Evolutionary conservation across 768 basidiomycete genomes (phyloP), one percentile per base, ranked within the genome.

Genomic region (Lactarius vividus): DNA sequence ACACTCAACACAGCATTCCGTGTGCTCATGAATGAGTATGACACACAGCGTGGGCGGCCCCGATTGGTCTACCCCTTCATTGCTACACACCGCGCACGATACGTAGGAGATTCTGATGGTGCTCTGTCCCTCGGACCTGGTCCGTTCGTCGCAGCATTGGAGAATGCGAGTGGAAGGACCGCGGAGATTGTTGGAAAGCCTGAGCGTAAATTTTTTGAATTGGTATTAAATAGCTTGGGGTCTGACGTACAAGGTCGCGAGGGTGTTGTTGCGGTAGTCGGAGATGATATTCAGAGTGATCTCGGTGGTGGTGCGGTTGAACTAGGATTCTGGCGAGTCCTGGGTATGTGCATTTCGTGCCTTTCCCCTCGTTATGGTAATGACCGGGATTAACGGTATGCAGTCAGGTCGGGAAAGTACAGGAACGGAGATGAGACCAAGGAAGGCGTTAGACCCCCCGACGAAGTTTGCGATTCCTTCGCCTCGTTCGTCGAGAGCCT

Each of bases 331-430:
- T 84, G 82, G 81, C 75, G 89, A 39, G 80, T 88, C 9, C 77
- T 91, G 26, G 88, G 88, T 88, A 69, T 57, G 83, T 71, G 5
- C 26, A 42, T 69, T 42, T 35, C 39, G 61, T 61, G 10, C 23
- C 56, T 63, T 46, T 10, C 37, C 26, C 23, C 29, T 59, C 42
- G 55, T 49, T 53, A 56, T 61, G 35, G 57, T 39, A 57, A 60
- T 39, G 23, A 57, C 65, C 67, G 61, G 52, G 52, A 59, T 61
- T 46, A 28, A 57, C 57, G 58, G 70, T 42, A 40, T 65, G 42
- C 60, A 86, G 88, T 89, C 28, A 80, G 79, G 71, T 88, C 88
- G 6, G 89, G 89, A 13, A 91, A 90, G 71, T 90, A 88, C 72
- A 79, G 88, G 2, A 23, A 75, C 4, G 87, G 85, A 3, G 85